A percentile compares a stretch with the other conserved stretches of the same genome.
These are phyloP conservation scores for Candida adriatica DNA, from an alignment of 805 yeast genomes.

Conservation along the genomic window DNA sequence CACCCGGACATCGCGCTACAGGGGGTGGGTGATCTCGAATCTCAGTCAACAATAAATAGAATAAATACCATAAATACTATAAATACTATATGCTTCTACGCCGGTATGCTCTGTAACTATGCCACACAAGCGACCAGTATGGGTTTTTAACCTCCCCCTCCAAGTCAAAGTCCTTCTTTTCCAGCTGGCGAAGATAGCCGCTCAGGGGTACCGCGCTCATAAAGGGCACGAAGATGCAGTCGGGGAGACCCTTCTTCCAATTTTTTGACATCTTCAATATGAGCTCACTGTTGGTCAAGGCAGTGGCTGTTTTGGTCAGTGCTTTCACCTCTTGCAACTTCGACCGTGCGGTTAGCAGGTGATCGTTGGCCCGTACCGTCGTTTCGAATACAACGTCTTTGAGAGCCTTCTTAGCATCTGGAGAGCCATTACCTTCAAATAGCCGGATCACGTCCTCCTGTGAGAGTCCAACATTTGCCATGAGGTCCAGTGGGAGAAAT, in stretches of 20 bases:
- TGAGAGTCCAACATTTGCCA: constrained; percentile 46
- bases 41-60: too few relatives aligned
- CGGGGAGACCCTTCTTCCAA: constrained; percentile 48
- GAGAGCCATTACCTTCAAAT: constrained; percentile 21
- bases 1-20: neutral
- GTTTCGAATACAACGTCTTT: constrained; percentile 60
- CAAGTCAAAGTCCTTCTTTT: constrained; percentile 59
- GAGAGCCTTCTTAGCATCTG: constrained; percentile 20
- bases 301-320: constrained; percentile 26
- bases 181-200: constrained; percentile 53
- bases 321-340: constrained; percentile 38
- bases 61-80: constrained; percentile 1
- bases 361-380: constrained; percentile 76
- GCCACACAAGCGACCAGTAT: constrained; percentile 24
- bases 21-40: too few relatives aligned
- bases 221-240: constrained; percentile 59
- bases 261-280: constrained; percentile 23
- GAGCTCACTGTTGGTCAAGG: constrained; percentile 21
- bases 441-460: constrained; percentile 58
- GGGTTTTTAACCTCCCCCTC: constrained; percentile 17
- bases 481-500: constrained; percentile 54
- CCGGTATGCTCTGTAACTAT: constrained; percentile 19
- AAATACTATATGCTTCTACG: constrained; percentile 15
- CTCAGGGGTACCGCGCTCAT: constrained; percentile 62
- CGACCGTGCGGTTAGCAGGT: constrained; percentile 59